These are phyloP conservation scores for Gastroboletus turbinatus DNA, from an alignment of 1,284 basidiomycete genomes.

Conservation along the genomic window DNA sequence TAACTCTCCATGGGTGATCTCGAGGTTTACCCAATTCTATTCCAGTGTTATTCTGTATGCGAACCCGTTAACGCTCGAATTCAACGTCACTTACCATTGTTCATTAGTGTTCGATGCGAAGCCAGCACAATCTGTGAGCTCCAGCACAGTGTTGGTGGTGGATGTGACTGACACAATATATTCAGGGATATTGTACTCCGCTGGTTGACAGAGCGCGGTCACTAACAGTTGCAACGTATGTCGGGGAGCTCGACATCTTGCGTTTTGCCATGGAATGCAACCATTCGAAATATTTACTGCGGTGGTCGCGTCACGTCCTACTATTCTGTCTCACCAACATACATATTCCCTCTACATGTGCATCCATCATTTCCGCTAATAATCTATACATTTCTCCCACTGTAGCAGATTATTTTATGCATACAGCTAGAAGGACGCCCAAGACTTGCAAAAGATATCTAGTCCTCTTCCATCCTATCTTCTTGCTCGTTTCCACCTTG, in stretches of 20 bases:
- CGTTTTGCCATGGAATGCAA: neutral
- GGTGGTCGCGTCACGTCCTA: neutral
- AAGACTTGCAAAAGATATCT: neutral
- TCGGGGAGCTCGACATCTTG: constrained; percentile 24
- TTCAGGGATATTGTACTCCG: constrained; percentile 70
- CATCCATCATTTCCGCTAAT: neutral
- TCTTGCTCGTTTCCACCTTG: constrained; percentile 23
- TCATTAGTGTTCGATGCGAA: constrained; percentile 86
- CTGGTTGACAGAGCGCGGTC: constrained; percentile 67
- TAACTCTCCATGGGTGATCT: neutral
- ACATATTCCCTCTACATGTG: neutral
- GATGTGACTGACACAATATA: constrained; percentile 4
- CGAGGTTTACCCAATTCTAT: neutral
- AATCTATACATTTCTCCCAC: neutral
- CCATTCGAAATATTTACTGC: neutral
- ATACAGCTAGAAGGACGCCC: neutral
- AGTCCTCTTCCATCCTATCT: constrained; percentile 34
- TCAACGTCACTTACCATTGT: constrained; percentile 4
- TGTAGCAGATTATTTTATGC: constrained; percentile 1
- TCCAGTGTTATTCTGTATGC: constrained; percentile 80
- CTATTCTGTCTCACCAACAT: neutral
- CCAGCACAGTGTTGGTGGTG: neutral
- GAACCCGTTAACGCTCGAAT: neutral
- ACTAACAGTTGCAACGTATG: constrained; percentile 38
- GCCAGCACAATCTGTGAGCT: constrained; percentile 84